phyloP scores from a whole-genome alignment of 2,329 filamentous ascomycete species.

The Thielaviopsis populi region DNA sequence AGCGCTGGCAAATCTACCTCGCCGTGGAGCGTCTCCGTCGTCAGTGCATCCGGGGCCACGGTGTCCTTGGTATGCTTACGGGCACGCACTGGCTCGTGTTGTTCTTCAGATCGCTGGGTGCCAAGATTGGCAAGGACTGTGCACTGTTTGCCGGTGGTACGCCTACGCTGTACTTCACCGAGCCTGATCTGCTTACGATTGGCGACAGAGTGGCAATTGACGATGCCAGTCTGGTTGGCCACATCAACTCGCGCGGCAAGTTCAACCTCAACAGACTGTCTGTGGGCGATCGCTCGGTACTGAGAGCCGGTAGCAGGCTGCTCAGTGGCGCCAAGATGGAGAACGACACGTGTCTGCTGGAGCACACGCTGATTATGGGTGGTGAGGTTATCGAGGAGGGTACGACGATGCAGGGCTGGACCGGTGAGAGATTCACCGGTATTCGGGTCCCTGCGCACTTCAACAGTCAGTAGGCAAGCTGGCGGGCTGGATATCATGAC shows the following conservation, averaged over 20 bases:
- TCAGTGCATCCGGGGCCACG: slow-evolving; percentile 34
- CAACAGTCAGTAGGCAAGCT: not conserved
- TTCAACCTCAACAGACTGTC: slow-evolving; percentile 38
- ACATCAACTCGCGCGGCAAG: slow-evolving; percentile 41
- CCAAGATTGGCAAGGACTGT: slow-evolving; percentile 38
- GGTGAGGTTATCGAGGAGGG: slow-evolving; percentile 39
- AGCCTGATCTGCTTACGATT: slow-evolving; percentile 39
- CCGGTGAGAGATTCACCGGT: slow-evolving; percentile 29
- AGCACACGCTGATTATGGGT: slow-evolving; percentile 43
- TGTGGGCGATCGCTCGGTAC: slow-evolving; percentile 37
- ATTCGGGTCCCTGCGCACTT: slow-evolving; percentile 11
- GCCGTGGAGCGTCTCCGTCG: slow-evolving; percentile 36
- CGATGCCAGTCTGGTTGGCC: slow-evolving; percentile 40
- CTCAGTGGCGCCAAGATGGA: slow-evolving; percentile 39
- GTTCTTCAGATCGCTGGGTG: slow-evolving; percentile 40
- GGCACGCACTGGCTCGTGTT: slow-evolving; percentile 37
- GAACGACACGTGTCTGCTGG: slow-evolving; percentile 36
- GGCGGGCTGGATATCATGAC: not conserved
- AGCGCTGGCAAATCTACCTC: slow-evolving; percentile 42
- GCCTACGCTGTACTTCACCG: slow-evolving; percentile 40
- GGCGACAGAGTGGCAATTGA: slow-evolving; percentile 40
- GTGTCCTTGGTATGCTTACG: slow-evolving; percentile 37
- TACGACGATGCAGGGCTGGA: slow-evolving; percentile 40
- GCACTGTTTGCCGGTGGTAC: slow-evolving; percentile 39
- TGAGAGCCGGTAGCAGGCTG: slow-evolving; percentile 36